Evolutionary conservation across 768 basidiomycete genomes (phyloP).

Genomic region (Lactarius quietus): DNA sequence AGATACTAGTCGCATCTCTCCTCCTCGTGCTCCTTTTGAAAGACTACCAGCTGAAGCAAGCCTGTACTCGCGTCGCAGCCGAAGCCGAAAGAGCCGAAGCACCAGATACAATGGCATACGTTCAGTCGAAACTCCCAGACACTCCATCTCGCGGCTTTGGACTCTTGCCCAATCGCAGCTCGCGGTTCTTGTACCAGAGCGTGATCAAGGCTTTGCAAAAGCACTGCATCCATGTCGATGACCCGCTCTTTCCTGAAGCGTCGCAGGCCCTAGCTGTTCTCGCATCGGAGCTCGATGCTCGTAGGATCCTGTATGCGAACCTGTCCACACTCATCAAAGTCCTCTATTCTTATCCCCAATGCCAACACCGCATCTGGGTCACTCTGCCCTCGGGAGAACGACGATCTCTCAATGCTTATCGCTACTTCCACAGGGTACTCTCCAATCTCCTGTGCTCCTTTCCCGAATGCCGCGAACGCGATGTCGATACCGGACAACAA

Average conservation of each 20-base stretch:
- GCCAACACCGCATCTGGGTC: constrained; percentile 29
- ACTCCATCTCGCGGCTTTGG: constrained; percentile 10
- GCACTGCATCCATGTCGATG: constrained; percentile 12
- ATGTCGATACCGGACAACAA: not conserved
- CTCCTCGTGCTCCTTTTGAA: constrained; percentile 63
- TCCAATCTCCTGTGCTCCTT: constrained; percentile 24
- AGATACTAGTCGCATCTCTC: constrained; percentile 72
- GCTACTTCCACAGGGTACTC: constrained; percentile 35
- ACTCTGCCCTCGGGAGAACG: constrained; percentile 16
- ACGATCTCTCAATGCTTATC: constrained; percentile 28
- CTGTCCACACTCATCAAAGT: constrained; percentile 23
- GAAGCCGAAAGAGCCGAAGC: constrained; percentile 28
- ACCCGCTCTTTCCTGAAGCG: constrained; percentile 20
- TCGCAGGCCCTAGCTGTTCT: constrained; percentile 25
- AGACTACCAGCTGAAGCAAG: constrained; percentile 49
- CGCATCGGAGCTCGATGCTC: constrained; percentile 17
- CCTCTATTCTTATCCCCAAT: constrained; percentile 29
- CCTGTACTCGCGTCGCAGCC: constrained; percentile 29
- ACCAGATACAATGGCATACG: constrained; percentile 23
- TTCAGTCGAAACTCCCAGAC: constrained; percentile 29
- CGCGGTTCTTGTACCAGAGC: not conserved
- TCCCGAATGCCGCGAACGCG: constrained; percentile 6
- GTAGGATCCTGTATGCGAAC: constrained; percentile 3
- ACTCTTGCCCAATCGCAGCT: not conserved
- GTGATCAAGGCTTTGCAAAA: constrained; percentile 26